phyloP scores from a whole-genome alignment of 495 filamentous ascomycete species.

The Trichoderma reesei region DNA sequence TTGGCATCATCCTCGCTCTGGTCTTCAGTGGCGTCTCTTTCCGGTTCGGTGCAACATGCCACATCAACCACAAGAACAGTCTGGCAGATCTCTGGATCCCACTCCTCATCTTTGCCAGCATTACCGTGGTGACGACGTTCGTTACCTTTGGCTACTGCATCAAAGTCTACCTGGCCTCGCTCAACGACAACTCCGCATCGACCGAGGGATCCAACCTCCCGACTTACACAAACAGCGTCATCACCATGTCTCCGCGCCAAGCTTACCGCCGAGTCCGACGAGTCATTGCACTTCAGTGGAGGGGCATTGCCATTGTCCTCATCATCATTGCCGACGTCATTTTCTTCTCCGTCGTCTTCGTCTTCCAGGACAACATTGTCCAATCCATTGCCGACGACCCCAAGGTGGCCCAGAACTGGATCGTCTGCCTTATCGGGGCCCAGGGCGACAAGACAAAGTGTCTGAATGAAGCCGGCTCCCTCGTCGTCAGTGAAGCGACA shows the following conservation, averaged over 20 bases:
- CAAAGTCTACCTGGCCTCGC: conserved; percentile 81
- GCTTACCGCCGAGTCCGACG: conserved; percentile 77
- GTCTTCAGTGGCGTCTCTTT: conserved; percentile 87
- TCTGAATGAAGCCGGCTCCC: conserved; percentile 40
- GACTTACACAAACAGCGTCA: conserved; percentile 69
- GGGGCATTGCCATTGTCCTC: conserved; percentile 75
- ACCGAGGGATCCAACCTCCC: conserved; percentile 64
- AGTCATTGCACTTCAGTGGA: conserved; percentile 90
- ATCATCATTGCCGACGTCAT: conserved; percentile 84
- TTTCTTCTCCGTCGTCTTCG: conserved; percentile 84
- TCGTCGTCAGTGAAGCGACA: conserved; percentile 64
- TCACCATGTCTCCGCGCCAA: conserved; percentile 75
- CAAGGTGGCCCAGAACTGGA: conserved; percentile 48
- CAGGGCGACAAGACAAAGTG: conserved; percentile 58
- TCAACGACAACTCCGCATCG: conserved; percentile 59
- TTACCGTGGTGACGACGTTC: conserved; percentile 73
- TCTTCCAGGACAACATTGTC: conserved; percentile 67
- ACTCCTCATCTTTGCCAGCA: conserved; percentile 64
- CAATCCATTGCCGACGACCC: conserved; percentile 44
- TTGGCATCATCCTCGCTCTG: conserved; percentile 64
- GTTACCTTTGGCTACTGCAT: conserved; percentile 86
- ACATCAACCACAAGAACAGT: conserved; percentile 79
- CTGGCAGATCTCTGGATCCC: conserved; percentile 86
- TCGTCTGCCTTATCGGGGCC: conserved; percentile 55
- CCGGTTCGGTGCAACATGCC: conserved; percentile 82